Evolutionary conservation across 2,329 filamentous ascomycete species (phyloP).

Genomic region (Talaromyces sp.): DNA sequence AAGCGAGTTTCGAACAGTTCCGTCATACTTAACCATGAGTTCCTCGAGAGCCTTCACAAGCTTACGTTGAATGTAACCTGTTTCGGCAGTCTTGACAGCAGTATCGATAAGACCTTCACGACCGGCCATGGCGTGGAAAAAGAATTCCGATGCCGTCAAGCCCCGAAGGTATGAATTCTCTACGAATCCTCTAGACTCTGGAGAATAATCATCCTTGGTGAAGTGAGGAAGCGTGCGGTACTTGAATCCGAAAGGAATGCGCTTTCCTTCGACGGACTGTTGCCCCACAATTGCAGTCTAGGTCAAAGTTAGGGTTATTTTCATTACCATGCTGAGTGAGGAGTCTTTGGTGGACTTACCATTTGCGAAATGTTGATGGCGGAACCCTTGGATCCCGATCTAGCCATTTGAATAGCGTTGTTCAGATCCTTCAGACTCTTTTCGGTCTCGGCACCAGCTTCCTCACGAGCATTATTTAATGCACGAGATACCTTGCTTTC

Average conservation of each 20-base stretch:
- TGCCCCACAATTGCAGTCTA: slow-evolving; percentile 89
- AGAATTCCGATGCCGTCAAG: slow-evolving; percentile 92
- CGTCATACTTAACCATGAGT: slow-evolving; percentile 94
- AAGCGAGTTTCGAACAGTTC: slow-evolving; percentile 92
- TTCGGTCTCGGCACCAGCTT: slow-evolving; percentile 87
- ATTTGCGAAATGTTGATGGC: slow-evolving; percentile 99
- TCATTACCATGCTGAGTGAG: too few relatives aligned
- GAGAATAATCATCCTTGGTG: slow-evolving; percentile 98
- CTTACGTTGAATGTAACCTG: slow-evolving; percentile 97
- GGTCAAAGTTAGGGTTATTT: too few relatives aligned
- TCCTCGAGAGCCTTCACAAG: slow-evolving; percentile 97
- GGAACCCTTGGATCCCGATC: slow-evolving; percentile 95
- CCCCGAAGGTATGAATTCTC: slow-evolving; percentile 98
- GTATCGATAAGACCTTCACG: slow-evolving; percentile 99
- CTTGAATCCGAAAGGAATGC: slow-evolving; percentile 98
- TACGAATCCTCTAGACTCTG: slow-evolving; percentile 93
- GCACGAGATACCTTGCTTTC: slow-evolving; percentile 95
- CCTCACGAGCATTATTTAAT: slow-evolving; percentile 91
- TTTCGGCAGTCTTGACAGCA: slow-evolving; percentile 98
- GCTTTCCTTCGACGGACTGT: slow-evolving; percentile 96
- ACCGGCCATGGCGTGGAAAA: slow-evolving; percentile 99
- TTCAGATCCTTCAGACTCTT: slow-evolving; percentile 91
- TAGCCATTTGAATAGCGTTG: slow-evolving; percentile 94
- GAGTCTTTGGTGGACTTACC: slow-evolving; percentile 29
- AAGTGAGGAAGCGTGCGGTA: slow-evolving; percentile 96